Base-by-base conservation (phyloP, 106 monocot genomes). In the Dioscorea zingiberensis region DNA sequence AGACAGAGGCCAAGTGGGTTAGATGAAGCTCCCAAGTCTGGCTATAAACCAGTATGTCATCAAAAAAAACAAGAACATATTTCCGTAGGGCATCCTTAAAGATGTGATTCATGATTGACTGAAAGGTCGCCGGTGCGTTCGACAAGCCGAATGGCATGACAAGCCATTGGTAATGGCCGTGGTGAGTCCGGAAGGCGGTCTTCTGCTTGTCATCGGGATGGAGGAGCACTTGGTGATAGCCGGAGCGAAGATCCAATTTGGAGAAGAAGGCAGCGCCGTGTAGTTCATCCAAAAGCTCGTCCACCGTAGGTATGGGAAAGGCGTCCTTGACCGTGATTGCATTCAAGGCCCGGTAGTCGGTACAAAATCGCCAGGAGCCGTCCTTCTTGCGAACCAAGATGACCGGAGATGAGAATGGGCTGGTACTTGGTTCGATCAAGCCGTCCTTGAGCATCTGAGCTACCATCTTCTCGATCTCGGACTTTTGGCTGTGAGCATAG, bases 1-100 rank as follows among this genome's bases (percentile, higher is more conserved):
- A 28, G 8, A 60, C 60, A 11, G 17, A 7, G 9, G 27, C 7
- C 3, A 60, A 18, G 29, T 60, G 60, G 16, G 16, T 7, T 13
- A 27, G 9, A 28, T 60, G 60, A 16, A 27, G 27, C 13, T 25
- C 27, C 13, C 9, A 11, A 27, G 60, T 60, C 15, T 16, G 8
- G 27, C 27, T 60, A 18, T 60, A 60, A 10, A 60, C 27, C 17
- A 60, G 27, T 11, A 60, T 60, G 27, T 60, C 60, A 28, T 60
- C 60, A 28, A 60, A 60, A 27, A 60, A 60, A 11, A 60, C 27
- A 16, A 49, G 49, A 7, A 49, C 13, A 14, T 7, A 49, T 18
- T 18, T 13, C 13, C 49, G 3, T 4, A 49, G 49, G 3, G 10
- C 16, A 2, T 13, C 4, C 49, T 3, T 18, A 9, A 49, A 49